Evolutionary conservation across 2,329 filamentous ascomycete genomes (phyloP).

Genomic region (Phaeomoniella chlamydospora): DNA sequence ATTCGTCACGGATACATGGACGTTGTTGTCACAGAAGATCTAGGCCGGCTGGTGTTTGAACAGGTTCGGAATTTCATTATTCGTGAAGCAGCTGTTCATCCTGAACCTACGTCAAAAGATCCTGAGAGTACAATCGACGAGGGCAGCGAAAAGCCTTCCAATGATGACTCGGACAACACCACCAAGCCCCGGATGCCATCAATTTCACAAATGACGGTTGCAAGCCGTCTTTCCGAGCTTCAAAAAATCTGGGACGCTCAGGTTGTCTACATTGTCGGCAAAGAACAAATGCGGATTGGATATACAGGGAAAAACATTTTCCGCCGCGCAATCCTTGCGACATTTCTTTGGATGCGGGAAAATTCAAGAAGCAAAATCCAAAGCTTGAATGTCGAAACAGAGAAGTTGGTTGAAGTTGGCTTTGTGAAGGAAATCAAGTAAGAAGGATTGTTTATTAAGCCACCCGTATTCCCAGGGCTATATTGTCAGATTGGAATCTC

Average conservation of each 20-base stretch:
- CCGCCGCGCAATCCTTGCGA: conserved; percentile 4
- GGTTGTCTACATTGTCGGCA: conserved; percentile 24
- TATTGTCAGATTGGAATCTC: no score
- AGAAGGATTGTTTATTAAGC: no score
- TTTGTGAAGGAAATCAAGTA: conserved; percentile 10
- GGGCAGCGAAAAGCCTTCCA: background rate
- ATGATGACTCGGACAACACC: background rate
- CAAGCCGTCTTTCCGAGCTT: conserved; percentile 15
- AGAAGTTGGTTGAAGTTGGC: conserved; percentile 10
- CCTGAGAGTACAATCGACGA: background rate
- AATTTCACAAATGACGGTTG: background rate
- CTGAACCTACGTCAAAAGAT: background rate
- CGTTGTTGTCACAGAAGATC: conserved; percentile 46
- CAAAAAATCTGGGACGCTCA: conserved; percentile 25
- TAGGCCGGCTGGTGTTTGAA: conserved; percentile 42
- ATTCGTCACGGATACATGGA: conserved; percentile 57
- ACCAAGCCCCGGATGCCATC: background rate
- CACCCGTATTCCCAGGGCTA: no score
- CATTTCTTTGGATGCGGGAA: conserved; percentile 10
- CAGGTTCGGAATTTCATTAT: conserved; percentile 39
- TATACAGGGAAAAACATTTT: conserved; percentile 1
- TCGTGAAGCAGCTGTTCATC: conserved; percentile 14
- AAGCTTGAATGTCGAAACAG: conserved; percentile 9
- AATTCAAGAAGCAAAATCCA: conserved; percentile 10
- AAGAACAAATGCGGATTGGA: conserved; percentile 7